Percentiles rank a stretch among this genome's conserved stretches.
Evolutionary conservation across 768 basidiomycete species (phyloP).

Genomic region (Lyophyllum atratum): DNA sequence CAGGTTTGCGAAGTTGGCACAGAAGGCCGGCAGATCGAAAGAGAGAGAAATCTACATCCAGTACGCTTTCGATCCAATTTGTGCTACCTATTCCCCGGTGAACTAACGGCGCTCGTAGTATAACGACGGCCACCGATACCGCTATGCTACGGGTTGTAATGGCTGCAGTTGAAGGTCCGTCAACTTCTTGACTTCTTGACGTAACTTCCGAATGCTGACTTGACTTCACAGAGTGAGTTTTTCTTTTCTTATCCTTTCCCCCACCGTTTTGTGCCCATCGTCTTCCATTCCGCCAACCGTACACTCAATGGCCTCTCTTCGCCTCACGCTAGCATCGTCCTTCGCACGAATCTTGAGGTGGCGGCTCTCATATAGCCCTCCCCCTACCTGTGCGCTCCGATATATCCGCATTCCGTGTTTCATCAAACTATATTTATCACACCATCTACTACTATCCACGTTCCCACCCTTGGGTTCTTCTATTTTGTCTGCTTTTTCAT

Average conservation of each 20-base stretch:
- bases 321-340: conserved; percentile 56
- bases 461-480: conserved; percentile 17
- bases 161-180: conserved; percentile 93
- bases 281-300: conserved; percentile 21
- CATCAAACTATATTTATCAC: conserved; percentile 11
- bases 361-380: conserved; percentile 61
- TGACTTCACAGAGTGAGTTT: conserved; percentile 64
- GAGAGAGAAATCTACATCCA: conserved; percentile 94
- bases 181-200: not conserved
- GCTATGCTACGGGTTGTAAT: conserved; percentile 87
- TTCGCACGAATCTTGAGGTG: conserved; percentile 64
- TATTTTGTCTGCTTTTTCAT: conserved; percentile 15
- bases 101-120: conserved; percentile 43
- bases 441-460: conserved; percentile 15
- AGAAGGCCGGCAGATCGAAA: conserved; percentile 82
- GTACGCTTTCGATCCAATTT: conserved; percentile 45
- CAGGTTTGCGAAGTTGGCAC: conserved; percentile 79
- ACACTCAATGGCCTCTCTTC: conserved; percentile 33
- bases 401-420: conserved; percentile 19
- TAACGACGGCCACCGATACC: conserved; percentile 90
- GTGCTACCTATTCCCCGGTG: not conserved
- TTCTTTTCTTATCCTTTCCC: conserved; percentile 24
- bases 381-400: conserved; percentile 17
- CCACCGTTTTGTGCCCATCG: conserved; percentile 20
- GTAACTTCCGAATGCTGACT: conserved; percentile 1